Conservation (phyloP, 768 basidiomycete genomes). For the Suillus decipiens region DNA sequence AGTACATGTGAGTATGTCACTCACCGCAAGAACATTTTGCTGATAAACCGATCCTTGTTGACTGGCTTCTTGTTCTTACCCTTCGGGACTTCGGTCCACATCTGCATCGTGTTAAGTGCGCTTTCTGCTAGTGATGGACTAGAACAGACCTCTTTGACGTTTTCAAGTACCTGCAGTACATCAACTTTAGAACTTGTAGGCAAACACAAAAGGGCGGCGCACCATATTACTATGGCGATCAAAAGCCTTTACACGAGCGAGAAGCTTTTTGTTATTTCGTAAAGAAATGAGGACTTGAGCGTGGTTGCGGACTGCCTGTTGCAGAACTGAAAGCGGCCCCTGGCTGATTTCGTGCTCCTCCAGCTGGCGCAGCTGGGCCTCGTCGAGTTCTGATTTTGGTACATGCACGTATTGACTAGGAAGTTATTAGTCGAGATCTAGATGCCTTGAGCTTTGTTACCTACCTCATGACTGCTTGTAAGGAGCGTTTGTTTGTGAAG, state of each 20-base stretch:
- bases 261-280: conserved; percentile 97
- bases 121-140: conserved; percentile 7
- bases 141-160: conserved; percentile 89
- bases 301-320: conserved; percentile 97
- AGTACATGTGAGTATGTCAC: conserved; percentile 24
- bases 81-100: conserved; percentile 99
- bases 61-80: conserved; percentile 99
- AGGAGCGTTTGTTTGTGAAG: conserved; percentile 29
- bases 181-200: conserved; percentile 13
- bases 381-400: conserved; percentile 96
- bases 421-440: conserved; percentile 13
- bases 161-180: conserved; percentile 81
- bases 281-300: conserved; percentile 97
- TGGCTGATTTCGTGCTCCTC: conserved; percentile 99
- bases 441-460: conserved; percentile 11
- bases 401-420: conserved; percentile 94
- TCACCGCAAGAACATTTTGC: conserved; percentile 96
- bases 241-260: conserved; percentile 96
- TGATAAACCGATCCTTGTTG: conserved; percentile 99
- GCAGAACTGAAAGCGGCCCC: conserved; percentile 93
- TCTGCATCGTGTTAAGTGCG: conserved; percentile 48
- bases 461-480: conserved; percentile 35
- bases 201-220: conserved; percentile 26
- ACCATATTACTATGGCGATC: conserved; percentile 99
- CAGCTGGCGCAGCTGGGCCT: conserved; percentile 91